Conservation (phyloP, 2,329 filamentous ascomycete genomes). For the Microdochium bolleyi region DNA sequence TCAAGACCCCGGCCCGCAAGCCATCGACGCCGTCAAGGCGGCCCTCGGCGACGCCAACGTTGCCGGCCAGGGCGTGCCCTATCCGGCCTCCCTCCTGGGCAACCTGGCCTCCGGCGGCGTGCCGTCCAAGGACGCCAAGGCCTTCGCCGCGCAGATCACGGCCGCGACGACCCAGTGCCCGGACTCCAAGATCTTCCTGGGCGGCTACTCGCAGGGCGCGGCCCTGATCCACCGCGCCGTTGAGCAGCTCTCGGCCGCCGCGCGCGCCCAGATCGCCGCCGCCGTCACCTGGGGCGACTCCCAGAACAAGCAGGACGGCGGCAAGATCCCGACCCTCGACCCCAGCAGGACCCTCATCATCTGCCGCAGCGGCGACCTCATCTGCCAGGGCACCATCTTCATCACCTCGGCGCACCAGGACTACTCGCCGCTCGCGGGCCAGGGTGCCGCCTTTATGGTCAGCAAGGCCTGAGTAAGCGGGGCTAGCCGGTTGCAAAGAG, state of each 20-base stretch:
- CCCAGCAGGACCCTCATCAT: conserved; percentile 28
- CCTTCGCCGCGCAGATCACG: conserved; percentile 18
- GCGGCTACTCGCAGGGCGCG: conserved; percentile 24
- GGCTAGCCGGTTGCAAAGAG: background rate
- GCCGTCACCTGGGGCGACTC: conserved; percentile 30
- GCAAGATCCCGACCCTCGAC: conserved; percentile 24
- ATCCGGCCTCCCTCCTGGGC: conserved; percentile 15
- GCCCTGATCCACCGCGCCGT: conserved; percentile 29
- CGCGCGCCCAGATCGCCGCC: conserved; percentile 19
- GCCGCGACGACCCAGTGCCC: conserved; percentile 21
- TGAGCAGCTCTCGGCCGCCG: conserved; percentile 13
- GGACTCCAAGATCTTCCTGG: conserved; percentile 19
- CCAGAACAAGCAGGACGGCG: conserved; percentile 23
- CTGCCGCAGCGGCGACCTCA: conserved; percentile 28
- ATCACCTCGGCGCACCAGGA: conserved; percentile 23
- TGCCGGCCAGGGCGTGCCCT: conserved; percentile 9
- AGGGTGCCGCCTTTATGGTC: background rate
- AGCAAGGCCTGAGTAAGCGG: background rate
- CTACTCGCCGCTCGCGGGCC: background rate
- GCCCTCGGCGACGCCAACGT: conserved; percentile 3
- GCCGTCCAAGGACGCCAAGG: conserved; percentile 13
- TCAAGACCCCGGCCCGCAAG: background rate
- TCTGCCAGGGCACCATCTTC: conserved; percentile 25
- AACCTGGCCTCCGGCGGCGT: conserved; percentile 21
- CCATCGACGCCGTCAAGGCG: background rate